A percentile compares a stretch with the other conserved stretches of the same genome.
phyloP scores from a whole-genome alignment of 495 filamentous ascomycete species.

The Aspergillus bertholletiae region DNA sequence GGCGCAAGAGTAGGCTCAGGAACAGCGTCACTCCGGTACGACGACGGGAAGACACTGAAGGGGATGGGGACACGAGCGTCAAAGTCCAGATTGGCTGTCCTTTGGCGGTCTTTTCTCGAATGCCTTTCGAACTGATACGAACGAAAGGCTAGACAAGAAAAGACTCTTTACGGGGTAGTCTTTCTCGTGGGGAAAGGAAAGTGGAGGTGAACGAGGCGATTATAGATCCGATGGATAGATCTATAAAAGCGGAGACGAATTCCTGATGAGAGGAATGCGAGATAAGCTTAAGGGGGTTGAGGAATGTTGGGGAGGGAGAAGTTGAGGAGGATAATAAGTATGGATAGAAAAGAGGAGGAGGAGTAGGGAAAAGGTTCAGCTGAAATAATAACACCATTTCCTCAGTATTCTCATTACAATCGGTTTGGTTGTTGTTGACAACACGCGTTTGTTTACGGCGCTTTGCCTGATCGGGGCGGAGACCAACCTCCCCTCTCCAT shows the following conservation, averaged over 20 bases:
- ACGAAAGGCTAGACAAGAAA: slow-evolving; percentile 96
- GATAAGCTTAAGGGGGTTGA: slow-evolving; percentile 28
- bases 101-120: slow-evolving; percentile 83
- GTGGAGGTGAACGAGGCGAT: slow-evolving; percentile 17
- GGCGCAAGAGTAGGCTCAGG: slow-evolving; percentile 69
- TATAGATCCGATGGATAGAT: slow-evolving; percentile 18
- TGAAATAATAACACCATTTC: slow-evolving; percentile 7
- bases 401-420: neutral
- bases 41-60: slow-evolving; percentile 99
- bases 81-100: slow-evolving; percentile 99
- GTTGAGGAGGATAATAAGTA: too few species aligned
- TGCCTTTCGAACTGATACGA: slow-evolving; percentile 78
- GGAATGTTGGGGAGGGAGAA: slow-evolving; percentile 12
- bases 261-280: slow-evolving; percentile 19
- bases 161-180: slow-evolving; percentile 48
- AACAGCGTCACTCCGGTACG: slow-evolving; percentile 90
- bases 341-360: slow-evolving; percentile 7
- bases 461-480: slow-evolving; percentile 22
- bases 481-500: slow-evolving; percentile 5
- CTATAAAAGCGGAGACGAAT: slow-evolving; percentile 16
- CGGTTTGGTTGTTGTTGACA: slow-evolving; percentile 18
- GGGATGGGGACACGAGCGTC: slow-evolving; percentile 98
- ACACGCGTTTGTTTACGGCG: slow-evolving; percentile 27
- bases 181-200: slow-evolving; percentile 31
- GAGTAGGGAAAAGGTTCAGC: slow-evolving; percentile 6